Base-by-base conservation (phyloP, 805 yeast genomes). In the Yamadazyma sp. region DNA sequence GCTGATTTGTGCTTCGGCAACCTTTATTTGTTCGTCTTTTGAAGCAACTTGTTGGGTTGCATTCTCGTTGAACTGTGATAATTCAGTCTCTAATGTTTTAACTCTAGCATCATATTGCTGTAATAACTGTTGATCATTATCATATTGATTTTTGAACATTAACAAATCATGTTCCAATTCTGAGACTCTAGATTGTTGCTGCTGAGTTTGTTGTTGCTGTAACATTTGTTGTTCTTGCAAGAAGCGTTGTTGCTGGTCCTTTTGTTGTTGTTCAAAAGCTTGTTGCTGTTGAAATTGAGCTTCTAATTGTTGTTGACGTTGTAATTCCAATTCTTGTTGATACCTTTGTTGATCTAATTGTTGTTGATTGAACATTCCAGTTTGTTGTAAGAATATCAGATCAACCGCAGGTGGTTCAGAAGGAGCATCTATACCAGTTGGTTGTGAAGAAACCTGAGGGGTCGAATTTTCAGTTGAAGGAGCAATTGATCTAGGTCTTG, bases 101-200 rank as follows among this genome's bases (percentile, higher is more conserved):
- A 89, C 95, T 38, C 95, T 70, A 42, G 79, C 73, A 56, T 89
- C 97, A 54, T 89, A 89, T 56, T 87, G 95, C 55, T 82, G 86
- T 35, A 89, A 70, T 64, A 89, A 66, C 45, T 77, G 69, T 56
- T 86, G 96, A 55, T 86, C 95, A 47, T 80, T 84, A 46, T 88
- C 95, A 51, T 83, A 86, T 51, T 87, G 96, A 23, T 82, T 85
- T 45, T 80, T 76, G 45, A 87, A 66, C 44, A 80, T 75, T 24
- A 85, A 64, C 31, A 89, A 58, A 54, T 88, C 95, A 47, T 86
- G 82, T 55, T 88, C 95, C 36, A 86, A 66, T 45, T 85, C 89
- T 0, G 89, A 79, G 21, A 80, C 86, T 42, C 86, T 72, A 19
- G 88, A 87, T 52, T 83, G 86, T 7, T 82, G 80, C 48, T 84